Conservation (phyloP, 192 early-diverging fungal species). For the Backusella macrospora region DNA sequence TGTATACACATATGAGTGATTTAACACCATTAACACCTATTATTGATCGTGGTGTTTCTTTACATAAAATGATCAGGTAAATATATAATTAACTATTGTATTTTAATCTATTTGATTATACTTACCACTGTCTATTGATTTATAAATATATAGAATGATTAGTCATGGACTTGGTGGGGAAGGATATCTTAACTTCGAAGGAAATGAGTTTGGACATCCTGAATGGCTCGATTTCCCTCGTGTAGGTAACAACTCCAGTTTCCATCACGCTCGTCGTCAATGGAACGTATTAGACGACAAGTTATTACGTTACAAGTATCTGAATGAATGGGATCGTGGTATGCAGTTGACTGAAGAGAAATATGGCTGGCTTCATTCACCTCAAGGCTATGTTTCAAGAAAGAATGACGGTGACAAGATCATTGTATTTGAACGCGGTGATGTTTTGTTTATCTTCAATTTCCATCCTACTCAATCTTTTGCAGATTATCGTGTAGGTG, state of each 20-base stretch:
- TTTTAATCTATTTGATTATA: neutral
- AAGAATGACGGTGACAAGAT: constrained; percentile 94
- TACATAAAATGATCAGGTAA: constrained; percentile 96
- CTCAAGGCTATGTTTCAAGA: constrained; percentile 79
- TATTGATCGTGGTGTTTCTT: constrained; percentile 90
- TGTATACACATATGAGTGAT: constrained; percentile 96
- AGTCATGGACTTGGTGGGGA: constrained; percentile 92
- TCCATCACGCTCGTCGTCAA: constrained; percentile 94
- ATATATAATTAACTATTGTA: neutral
- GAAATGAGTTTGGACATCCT: constrained; percentile 98
- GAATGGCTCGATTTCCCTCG: constrained; percentile 99
- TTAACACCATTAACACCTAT: constrained; percentile 78
- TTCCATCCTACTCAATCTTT: constrained; percentile 87
- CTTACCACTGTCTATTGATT: neutral
- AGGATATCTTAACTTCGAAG: constrained; percentile 96
- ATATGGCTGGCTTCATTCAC: constrained; percentile 67
- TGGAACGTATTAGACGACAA: constrained; percentile 93
- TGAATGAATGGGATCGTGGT: constrained; percentile 86
- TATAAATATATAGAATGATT: constrained; percentile 57
- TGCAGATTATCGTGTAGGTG: constrained; percentile 87
- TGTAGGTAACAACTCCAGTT: constrained; percentile 85
- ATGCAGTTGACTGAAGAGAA: constrained; percentile 82
- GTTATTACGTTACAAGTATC: constrained; percentile 88
- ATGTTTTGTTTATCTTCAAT: constrained; percentile 93
- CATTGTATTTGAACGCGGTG: constrained; percentile 89